phyloP scores from a whole-genome alignment of 495 filamentous ascomycete genomes.

The Talaromyces liani region DNA sequence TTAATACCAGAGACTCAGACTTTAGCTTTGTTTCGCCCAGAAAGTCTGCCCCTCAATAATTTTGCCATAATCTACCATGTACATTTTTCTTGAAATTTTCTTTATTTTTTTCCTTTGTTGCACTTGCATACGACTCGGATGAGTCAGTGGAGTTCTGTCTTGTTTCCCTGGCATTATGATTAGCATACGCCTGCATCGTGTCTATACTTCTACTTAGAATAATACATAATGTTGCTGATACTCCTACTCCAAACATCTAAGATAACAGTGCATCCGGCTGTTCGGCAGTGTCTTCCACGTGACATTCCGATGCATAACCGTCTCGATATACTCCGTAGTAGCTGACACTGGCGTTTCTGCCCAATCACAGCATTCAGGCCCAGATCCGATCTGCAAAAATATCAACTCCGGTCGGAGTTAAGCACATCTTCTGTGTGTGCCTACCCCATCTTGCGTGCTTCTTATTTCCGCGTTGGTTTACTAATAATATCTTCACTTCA shows the following conservation, averaged over 20 bases:
- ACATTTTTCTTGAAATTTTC: not conserved
- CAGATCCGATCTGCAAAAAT: not conserved
- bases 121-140: not conserved
- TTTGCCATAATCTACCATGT: not conserved
- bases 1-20: constrained; percentile 35
- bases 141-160: not conserved
- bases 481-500: not conserved
- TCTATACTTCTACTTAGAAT: not conserved
- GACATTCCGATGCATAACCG: not conserved
- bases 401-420: not conserved
- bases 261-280: not conserved
- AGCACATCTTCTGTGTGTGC: not conserved
- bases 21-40: not conserved
- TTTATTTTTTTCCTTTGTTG: not conserved
- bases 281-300: not conserved
- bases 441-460: not conserved
- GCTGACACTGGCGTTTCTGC: not conserved
- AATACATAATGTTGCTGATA: not conserved
- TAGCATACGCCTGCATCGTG: not conserved
- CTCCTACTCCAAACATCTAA: not conserved
- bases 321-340: too few relatives aligned
- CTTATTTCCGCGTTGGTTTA: not conserved
- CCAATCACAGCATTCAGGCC: not conserved
- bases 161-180: not conserved
- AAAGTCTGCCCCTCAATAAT: not conserved